These are phyloP conservation scores for Mollisiaceae sp. DNA, from an alignment of 2,329 filamentous ascomycete species.

Conservation along the genomic window DNA sequence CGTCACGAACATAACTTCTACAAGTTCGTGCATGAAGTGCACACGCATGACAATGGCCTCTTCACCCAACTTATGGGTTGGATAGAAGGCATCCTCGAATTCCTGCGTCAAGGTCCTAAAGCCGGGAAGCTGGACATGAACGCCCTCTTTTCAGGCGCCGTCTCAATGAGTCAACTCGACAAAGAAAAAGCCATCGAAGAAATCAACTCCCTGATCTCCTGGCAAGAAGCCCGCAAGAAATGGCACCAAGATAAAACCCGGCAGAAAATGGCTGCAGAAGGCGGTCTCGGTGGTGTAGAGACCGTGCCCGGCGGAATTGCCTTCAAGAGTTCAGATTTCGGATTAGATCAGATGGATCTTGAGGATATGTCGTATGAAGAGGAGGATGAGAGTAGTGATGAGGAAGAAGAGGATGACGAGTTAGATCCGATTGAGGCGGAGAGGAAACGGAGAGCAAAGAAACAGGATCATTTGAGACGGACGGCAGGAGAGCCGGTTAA, in stretches of 20 bases:
- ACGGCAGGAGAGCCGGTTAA: conserved; percentile 85
- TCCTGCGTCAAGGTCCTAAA: conserved; percentile 83
- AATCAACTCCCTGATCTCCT: conserved; percentile 84
- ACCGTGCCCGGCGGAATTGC: conserved; percentile 57
- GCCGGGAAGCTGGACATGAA: conserved; percentile 94
- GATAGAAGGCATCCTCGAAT: conserved; percentile 95
- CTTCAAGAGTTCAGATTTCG: conserved; percentile 87
- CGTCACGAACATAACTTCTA: conserved; percentile 97
- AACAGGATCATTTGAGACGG: conserved; percentile 79
- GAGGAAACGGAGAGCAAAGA: conserved; percentile 75
- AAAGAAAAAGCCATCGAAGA: conserved; percentile 75
- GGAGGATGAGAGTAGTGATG: conserved; percentile 63
- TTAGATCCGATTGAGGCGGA: conserved; percentile 89
- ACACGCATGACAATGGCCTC: conserved; percentile 93
- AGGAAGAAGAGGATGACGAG: conserved; percentile 77
- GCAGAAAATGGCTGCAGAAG: conserved; percentile 97
- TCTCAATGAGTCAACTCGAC: conserved; percentile 70
- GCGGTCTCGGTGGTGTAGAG: conserved; percentile 55
- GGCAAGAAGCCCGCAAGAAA: conserved; percentile 95
- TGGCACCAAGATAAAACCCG: conserved; percentile 98
- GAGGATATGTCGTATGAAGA: conserved; percentile 84
- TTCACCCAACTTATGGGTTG: conserved; percentile 97
- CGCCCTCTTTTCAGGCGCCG: conserved; percentile 82
- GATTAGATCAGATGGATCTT: conserved; percentile 83
- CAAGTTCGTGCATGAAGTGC: conserved; percentile 98